These are phyloP conservation scores for Trifolium fragiferum DNA, from an alignment of 306 rosid species.

Conservation along the genomic window DNA sequence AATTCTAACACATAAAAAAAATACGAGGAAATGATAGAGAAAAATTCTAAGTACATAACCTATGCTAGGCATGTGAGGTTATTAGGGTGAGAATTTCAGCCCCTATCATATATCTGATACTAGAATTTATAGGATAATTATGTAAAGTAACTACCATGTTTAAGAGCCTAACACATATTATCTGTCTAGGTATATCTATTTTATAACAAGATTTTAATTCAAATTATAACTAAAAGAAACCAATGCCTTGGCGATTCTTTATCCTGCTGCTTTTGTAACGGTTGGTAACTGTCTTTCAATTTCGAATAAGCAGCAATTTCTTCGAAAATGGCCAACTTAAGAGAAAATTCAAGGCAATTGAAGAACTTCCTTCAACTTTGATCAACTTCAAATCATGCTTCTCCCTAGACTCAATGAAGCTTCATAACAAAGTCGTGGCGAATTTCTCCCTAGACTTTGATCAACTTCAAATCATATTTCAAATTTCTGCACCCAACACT, in stretches of 20 bases:
- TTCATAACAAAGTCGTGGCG: not conserved
- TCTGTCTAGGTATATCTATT: not conserved
- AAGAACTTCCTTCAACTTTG: no score
- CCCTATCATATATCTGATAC: not conserved
- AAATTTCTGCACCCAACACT: conserved; percentile 6
- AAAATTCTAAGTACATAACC: not conserved
- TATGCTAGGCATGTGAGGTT: no score
- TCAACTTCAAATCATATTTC: no score
- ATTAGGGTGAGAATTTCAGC: not conserved
- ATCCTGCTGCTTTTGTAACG: not conserved
- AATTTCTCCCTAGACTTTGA: no score
- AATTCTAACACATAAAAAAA: not conserved
- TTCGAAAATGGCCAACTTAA: no score
- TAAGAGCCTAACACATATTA: not conserved
- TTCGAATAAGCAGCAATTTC: not conserved
- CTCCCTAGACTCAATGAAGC: not conserved
- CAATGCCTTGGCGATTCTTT: not conserved
- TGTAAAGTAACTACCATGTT: not conserved
- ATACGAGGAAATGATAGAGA: not conserved
- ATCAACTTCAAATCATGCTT: not conserved
- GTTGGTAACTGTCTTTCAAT: not conserved
- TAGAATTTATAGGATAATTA: not conserved
- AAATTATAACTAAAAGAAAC: not conserved
- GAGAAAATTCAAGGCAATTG: no score
- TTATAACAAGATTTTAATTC: not conserved